Base-by-base conservation (phyloP, 176 grass and related monocot genomes). In the Canna indica region DNA sequence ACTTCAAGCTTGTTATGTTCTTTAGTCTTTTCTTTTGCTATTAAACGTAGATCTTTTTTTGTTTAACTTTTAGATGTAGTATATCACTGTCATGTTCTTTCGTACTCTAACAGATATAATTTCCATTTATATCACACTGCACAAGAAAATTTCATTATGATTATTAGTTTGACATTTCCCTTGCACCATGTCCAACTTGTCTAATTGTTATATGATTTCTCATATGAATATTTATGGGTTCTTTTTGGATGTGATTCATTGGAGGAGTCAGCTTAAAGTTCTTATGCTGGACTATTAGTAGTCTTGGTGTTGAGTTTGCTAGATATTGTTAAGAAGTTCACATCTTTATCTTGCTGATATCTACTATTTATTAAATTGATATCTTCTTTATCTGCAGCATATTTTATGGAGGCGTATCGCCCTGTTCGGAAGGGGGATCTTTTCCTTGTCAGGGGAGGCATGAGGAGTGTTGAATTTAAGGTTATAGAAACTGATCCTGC, bases 381-480 rank as follows among this genome's bases (percentile, higher is more conserved):
- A 15, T 26, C 39, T 68, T 64, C 3, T 12, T 30, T 45, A n/a
- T n/a, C n/a, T 77, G 68, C 75, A 83, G 81, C 86, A 16, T 88
- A 88, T 75, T 88, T 88, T 68, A 7, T 10, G 26, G 28, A 65
- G 7, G 36, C 16, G 22, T 30, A 60, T 3, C 74, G 79, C 9
- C 83, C 83, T 10, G 47, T 85, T n/a, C 71, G 76, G 60, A 73
- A 46, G 38, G 83, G 87, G 5, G 73, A 85, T 57, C 59, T 71
- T 46, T 90, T 85, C 87, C 2, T 78, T 63, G 83, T 85, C 13
- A 80, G 38, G 50, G 62, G 76, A 66, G 59, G 78, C 62, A 77
- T 79, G 83, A 58, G 75, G 59, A 58, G 79, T 28, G 73, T 85
- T 11, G 87, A 85, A 68, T 85, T 85, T 69, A 90, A 85, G 68